These are phyloP conservation scores for Monascus ruber DNA, from an alignment of 2,329 filamentous ascomycete species.

Conservation along the genomic window DNA sequence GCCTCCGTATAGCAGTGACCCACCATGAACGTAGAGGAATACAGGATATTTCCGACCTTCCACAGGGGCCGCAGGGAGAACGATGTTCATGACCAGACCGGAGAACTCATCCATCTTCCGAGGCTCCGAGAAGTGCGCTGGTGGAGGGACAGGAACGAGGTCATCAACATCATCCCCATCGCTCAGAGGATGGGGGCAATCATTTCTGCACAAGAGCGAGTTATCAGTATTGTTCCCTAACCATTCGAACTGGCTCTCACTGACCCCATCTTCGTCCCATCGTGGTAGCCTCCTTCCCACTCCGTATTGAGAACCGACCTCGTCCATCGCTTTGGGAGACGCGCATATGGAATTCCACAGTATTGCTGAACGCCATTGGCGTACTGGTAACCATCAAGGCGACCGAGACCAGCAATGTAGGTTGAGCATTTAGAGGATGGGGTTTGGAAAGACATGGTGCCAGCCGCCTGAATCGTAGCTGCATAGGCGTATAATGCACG, in stretches of 20 bases:
- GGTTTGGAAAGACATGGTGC: conserved; percentile 10
- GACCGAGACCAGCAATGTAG: conserved; percentile 9
- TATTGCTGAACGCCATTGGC: conserved; percentile 14
- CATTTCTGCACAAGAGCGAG: conserved; percentile 3
- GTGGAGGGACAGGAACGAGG: conserved; percentile 12
- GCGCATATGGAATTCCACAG: conserved; percentile 14
- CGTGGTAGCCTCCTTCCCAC: conserved; percentile 9
- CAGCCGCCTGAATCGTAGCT: not conserved
- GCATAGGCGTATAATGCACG: too few relatives aligned
- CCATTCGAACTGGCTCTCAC: not conserved
- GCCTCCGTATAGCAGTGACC: conserved; percentile 15
- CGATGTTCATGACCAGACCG: conserved; percentile 16
- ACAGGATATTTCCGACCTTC: conserved; percentile 6
- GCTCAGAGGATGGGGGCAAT: conserved; percentile 10
- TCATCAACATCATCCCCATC: conserved; percentile 12
- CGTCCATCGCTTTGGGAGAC: conserved; percentile 13
- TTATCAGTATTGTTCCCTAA: too few relatives aligned
- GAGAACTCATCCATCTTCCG: conserved; percentile 9
- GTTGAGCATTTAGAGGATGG: conserved; percentile 8
- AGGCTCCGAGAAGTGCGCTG: conserved; percentile 6
- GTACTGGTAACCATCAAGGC: conserved; percentile 11
- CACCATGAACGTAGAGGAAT: conserved; percentile 16
- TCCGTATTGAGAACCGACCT: conserved; percentile 9
- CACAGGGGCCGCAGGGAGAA: conserved; percentile 5
- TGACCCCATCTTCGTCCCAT: conserved; percentile 15